A percentile compares a stretch with the other conserved stretches of the same genome.
Evolutionary conservation across 1,284 basidiomycete species (phyloP).

Genomic region (Vanrija pseudolonga): DNA sequence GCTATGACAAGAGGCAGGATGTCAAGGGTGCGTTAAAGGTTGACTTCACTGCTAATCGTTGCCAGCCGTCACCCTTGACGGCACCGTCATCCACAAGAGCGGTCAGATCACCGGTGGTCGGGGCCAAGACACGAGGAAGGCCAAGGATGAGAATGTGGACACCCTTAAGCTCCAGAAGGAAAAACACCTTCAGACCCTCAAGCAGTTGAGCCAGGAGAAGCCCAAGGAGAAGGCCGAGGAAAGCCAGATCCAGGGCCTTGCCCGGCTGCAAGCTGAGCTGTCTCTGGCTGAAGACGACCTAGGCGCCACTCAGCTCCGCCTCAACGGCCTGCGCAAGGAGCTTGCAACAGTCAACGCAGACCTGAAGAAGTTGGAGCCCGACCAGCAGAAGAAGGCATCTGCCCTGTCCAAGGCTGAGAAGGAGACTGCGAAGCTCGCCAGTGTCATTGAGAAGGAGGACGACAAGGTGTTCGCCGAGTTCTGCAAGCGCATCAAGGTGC

Average conservation of each 20-base stretch:
- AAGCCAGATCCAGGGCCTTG: constrained; percentile 68
- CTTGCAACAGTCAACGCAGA: constrained; percentile 70
- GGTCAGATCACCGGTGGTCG: constrained; percentile 95
- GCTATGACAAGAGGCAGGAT: constrained; percentile 90
- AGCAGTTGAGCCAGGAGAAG: constrained; percentile 75
- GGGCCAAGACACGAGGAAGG: constrained; percentile 71
- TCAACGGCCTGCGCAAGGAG: constrained; percentile 52
- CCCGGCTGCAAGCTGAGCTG: constrained; percentile 70
- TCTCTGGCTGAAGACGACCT: constrained; percentile 76
- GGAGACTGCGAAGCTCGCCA: constrained; percentile 59
- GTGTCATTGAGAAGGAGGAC: constrained; percentile 69
- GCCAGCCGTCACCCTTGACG: constrained; percentile 90
- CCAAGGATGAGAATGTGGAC: constrained; percentile 90
- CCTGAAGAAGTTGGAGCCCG: constrained; percentile 63
- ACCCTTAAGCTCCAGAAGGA: constrained; percentile 71
- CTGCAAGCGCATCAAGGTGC: constrained; percentile 74
- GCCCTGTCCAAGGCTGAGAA: constrained; percentile 56
- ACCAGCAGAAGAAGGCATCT: constrained; percentile 59
- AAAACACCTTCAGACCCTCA: constrained; percentile 69
- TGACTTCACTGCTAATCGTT: not conserved
- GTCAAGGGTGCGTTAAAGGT: constrained; percentile 70
- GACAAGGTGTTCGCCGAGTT: constrained; percentile 75
- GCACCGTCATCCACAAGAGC: constrained; percentile 95
- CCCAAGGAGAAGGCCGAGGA: constrained; percentile 80
- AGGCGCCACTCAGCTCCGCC: constrained; percentile 47